phyloP scores from a whole-genome alignment of 73 alveolate genomes.

The Paramecium primaurelia region DNA sequence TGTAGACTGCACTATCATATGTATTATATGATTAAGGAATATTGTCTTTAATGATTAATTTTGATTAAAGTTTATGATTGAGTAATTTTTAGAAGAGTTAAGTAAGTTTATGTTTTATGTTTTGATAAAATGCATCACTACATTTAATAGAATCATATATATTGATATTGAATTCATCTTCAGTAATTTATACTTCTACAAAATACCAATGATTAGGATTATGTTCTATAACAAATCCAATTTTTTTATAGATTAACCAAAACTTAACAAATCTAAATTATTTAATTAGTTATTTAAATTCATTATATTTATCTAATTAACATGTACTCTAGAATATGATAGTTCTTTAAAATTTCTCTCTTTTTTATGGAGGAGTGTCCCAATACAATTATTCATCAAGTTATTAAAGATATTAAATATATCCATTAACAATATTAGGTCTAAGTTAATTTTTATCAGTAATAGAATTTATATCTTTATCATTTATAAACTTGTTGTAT shows the following conservation, averaged over 20 bases:
- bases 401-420: neutral
- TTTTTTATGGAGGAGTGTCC: neutral
- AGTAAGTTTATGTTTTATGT: neutral
- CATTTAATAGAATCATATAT: neutral
- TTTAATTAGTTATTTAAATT: neutral
- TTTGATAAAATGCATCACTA: neutral
- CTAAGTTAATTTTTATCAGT: neutral
- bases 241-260: neutral
- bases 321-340: neutral
- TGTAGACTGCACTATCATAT: neutral
- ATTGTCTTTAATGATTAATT: neutral
- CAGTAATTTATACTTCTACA: neutral
- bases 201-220: neutral
- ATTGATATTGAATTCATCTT: neutral
- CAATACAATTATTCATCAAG: neutral
- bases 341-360: neutral
- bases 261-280: neutral
- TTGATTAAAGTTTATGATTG: neutral
- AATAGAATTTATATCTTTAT: neutral
- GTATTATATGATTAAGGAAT: neutral
- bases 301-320: neutral
- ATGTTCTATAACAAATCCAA: neutral
- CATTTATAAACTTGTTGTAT: neutral
- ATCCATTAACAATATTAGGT: neutral
- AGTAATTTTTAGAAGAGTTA: neutral